Evolutionary conservation across 257 asterid genomes (phyloP).

Genomic region (Avicennia marina): DNA sequence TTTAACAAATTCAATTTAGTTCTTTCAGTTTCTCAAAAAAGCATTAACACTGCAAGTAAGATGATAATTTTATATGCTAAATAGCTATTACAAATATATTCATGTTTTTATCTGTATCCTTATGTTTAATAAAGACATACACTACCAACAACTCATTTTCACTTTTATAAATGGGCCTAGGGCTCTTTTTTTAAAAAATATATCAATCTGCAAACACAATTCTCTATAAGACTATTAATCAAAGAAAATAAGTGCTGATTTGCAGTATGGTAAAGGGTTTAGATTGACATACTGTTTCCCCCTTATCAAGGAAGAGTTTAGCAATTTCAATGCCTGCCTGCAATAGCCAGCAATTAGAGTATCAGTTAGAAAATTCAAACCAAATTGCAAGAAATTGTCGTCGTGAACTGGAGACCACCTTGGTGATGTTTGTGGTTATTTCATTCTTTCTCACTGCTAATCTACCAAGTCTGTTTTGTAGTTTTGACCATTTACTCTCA

Average conservation of each 20-base stretch:
- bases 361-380: conserved; percentile 16
- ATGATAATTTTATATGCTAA: too few relatives aligned
- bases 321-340: conserved; percentile 99
- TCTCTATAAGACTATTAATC: conserved; percentile 1
- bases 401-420: background rate
- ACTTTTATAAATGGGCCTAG: too few relatives aligned
- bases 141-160: background rate
- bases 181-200: background rate
- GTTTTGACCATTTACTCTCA: background rate
- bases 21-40: too few relatives aligned
- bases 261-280: conserved; percentile 13
- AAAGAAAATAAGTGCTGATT: background rate
- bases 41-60: too few relatives aligned
- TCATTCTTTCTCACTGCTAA: conserved; percentile 3
- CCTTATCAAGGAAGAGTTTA: conserved; percentile 80
- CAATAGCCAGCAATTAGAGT: conserved; percentile 34
- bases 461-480: background rate
- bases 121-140: background rate
- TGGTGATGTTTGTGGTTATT: background rate
- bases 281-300: conserved; percentile 67
- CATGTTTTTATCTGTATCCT: too few relatives aligned
- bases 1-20: too few relatives aligned
- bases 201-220: background rate
- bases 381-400: background rate
- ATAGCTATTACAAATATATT: too few relatives aligned